Base-by-base conservation (phyloP, 306 rosid species). In the Boehmeria nivea region DNA sequence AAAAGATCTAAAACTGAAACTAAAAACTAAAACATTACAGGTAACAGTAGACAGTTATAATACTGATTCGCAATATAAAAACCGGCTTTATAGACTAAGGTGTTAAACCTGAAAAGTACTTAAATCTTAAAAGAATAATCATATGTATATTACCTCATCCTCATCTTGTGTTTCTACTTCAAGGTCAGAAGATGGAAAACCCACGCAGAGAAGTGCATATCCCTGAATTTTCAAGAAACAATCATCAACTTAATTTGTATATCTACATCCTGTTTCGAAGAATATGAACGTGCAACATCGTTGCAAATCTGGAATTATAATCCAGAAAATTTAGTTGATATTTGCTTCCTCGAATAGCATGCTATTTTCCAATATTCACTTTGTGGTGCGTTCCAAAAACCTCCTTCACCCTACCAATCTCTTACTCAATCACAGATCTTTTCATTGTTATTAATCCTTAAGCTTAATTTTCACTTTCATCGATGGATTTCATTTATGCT, bases 161-260 rank as follows among this genome's bases (percentile, higher is more conserved):
- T 91, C 99, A 24, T 91, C 99, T 76, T 91, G 99, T 19, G 99
- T 91, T 83, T 91, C 99, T 18, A 87, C 99, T 75, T 91, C 95
- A 44, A 91, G 70, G 38, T 91, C 99, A 63, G 99, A 76, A 33
- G 89, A 56, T 10, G 96, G 99, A 72, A 76, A 91, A 8, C 99
- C 88, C 65, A 91, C 99, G 54, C 99, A 91, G 39, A 91, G 99
- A 71, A 91, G 95, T 60, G 99, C 99, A 69, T 91, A 91, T 18
- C 99, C 99, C 96, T 91, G 93, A 71, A 81, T 57, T 49, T 48
- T 34, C 42, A 42, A 38, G 58, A 67, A 50, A 4, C 31, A 50
- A 18, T 39, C 43, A 57, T 27, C 18, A 12, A 37, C 0, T 3
- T 46, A 33, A 59, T 34, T 52, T 45, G 17, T 42, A 9, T 31